Evolutionary conservation across 192 early-diverging fungal genomes (phyloP), one percentile per base, ranked within the genome.

Genomic region (Geranomyces variabilis): DNA sequence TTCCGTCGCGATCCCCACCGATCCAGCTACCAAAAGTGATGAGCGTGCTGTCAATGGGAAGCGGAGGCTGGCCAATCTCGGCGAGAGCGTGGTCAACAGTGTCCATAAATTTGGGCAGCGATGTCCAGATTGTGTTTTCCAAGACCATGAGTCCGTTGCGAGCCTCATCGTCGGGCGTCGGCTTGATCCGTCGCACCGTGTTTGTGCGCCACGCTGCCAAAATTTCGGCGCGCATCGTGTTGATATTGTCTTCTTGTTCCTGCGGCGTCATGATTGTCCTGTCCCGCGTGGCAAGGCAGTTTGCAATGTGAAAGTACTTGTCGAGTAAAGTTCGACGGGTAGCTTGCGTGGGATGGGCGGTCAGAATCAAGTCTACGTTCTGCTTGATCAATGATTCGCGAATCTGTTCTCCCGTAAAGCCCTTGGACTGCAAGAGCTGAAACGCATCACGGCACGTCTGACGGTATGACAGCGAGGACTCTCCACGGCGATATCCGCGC

Each of bases 1-100:
- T 79, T 19, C 77, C 77, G 58, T 79, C 77, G 7, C 77, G 73
- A 31, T 79, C 77, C 14, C 71, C 77, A 26, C 72, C 71, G 47
- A 77, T 74, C 76, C 76, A 77, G 59, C 71, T 69, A 61, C 71
- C 71, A 44, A 73, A 77, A 9, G 63, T 67, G 24, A 77, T 69
- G 12, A 77, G 45, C 19, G 13, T 58, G 36, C 44, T 63, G 61
- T 70, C 68, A 13, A 63, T 44, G 13, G 71, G 71, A 4, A 78
- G 48, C 22, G 76, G 71, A 0, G 51, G 44, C 29, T 65, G 46
- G 17, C 72, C 76, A 51, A 62, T 67, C 47, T 62, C 65, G n/a
- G 57, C 71, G 5, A 78, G 67, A 14, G 76, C 72, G 26, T 63
- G 55, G 57, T 74, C 73, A 17, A 78, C 62, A 29, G 61, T 74